Percentiles rank a stretch among this genome's conserved stretches.
These are phyloP conservation scores for Novymonas esmeraldas DNA, from an alignment of 208 protist genomes.

Conservation along the genomic window DNA sequence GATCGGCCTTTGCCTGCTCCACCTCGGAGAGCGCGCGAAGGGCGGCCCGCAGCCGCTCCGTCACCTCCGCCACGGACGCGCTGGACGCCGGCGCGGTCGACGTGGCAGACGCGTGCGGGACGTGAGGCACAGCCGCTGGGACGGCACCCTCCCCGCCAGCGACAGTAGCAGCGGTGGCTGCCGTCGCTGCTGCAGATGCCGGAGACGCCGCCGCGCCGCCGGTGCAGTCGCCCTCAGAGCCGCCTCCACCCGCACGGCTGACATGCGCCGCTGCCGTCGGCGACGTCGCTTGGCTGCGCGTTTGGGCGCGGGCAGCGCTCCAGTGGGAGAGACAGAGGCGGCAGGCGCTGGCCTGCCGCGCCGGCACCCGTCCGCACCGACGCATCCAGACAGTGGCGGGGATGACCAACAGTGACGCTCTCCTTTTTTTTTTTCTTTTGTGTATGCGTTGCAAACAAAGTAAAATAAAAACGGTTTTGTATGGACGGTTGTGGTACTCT, in stretches of 20 bases:
- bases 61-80: conserved; percentile 16
- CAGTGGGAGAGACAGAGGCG: neutral
- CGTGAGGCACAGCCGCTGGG: neutral
- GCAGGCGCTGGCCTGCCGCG: neutral
- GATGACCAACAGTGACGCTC: too few species aligned
- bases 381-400: too few species aligned
- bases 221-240: too few species aligned
- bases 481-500: too few species aligned
- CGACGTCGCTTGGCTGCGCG: neutral
- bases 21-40: conserved; percentile 32
- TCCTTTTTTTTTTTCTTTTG: too few species aligned
- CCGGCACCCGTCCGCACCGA: neutral
- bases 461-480: too few species aligned
- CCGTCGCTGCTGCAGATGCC: neutral
- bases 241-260: neutral
- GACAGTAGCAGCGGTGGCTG: neutral
- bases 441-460: too few species aligned
- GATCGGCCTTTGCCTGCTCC: conserved; percentile 31
- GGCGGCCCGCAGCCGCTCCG: conserved; percentile 26
- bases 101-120: neutral
- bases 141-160: too few species aligned
- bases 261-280: neutral
- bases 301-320: neutral
- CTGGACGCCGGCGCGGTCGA: neutral
- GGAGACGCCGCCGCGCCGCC: neutral